A percentile compares a stretch with the other conserved stretches of the same genome.
These are phyloP conservation scores for Fusarium acutatum DNA, from an alignment of 2,329 filamentous ascomycete genomes.

Conservation along the genomic window DNA sequence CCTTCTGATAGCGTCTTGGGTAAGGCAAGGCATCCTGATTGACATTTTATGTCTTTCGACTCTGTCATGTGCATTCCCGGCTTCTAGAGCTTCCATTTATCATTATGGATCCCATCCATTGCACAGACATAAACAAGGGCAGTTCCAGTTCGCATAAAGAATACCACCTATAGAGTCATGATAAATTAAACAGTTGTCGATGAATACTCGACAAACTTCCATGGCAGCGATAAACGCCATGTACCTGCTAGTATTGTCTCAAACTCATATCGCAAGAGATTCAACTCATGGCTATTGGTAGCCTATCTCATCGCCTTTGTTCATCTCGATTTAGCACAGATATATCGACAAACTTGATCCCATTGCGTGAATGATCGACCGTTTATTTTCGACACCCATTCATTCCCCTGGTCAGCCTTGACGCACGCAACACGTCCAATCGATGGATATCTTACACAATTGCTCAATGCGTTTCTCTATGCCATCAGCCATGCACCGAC, in stretches of 20 bases:
- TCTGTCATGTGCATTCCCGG: slow-evolving; percentile 20
- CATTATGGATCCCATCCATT: slow-evolving; percentile 19
- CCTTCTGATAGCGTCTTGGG: neutral
- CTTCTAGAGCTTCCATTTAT: slow-evolving; percentile 22
- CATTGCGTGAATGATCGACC: slow-evolving; percentile 21
- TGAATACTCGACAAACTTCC: neutral
- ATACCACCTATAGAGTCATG: slow-evolving; percentile 13
- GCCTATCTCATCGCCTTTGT: slow-evolving; percentile 18
- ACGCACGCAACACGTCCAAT: slow-evolving; percentile 17
- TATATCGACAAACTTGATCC: slow-evolving; percentile 7
- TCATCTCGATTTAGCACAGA: slow-evolving; percentile 16
- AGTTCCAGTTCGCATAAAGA: slow-evolving; percentile 38
- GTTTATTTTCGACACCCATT: slow-evolving; percentile 18
- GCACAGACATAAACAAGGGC: slow-evolving; percentile 36
- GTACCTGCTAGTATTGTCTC: neutral
- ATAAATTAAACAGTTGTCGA: slow-evolving; percentile 4
- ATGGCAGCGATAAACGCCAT: neutral
- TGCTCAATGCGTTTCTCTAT: slow-evolving; percentile 24
- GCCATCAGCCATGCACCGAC: slow-evolving; percentile 27
- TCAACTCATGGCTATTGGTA: neutral
- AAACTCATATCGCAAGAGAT: neutral
- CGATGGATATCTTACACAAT: slow-evolving; percentile 30
- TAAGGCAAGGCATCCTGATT: neutral
- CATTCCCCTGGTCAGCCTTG: slow-evolving; percentile 19
- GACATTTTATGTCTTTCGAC: neutral